phyloP scores from a whole-genome alignment of 2,329 filamentous ascomycete species.

The Metarhizium robertsii region DNA sequence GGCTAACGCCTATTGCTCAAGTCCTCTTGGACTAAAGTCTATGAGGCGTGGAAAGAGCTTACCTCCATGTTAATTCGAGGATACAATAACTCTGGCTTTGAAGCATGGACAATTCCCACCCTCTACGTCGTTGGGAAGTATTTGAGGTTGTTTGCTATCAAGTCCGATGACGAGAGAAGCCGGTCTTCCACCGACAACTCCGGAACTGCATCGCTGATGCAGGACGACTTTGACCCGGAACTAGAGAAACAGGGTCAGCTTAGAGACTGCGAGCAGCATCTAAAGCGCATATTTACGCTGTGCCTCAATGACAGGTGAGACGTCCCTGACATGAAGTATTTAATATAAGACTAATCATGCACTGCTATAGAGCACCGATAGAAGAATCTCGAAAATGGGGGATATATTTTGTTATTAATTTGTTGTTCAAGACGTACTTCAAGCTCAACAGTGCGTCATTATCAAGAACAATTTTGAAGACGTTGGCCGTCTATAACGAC shows the following conservation, averaged over 20 bases:
- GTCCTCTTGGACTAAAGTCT: slow-evolving; percentile 73
- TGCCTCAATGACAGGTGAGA: slow-evolving; percentile 80
- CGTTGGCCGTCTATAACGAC: slow-evolving; percentile 62
- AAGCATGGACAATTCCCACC: slow-evolving; percentile 87
- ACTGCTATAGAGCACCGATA: slow-evolving; percentile 55
- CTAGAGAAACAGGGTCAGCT: slow-evolving; percentile 73
- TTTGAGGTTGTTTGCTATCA: slow-evolving; percentile 79
- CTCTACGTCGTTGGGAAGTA: slow-evolving; percentile 84
- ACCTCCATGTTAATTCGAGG: slow-evolving; percentile 69
- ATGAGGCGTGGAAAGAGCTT: slow-evolving; percentile 82
- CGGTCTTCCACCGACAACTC: slow-evolving; percentile 26
- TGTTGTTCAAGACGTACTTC: slow-evolving; percentile 98
- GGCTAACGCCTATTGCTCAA: slow-evolving; percentile 12
- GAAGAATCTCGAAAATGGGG: slow-evolving; percentile 96
- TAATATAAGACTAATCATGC: slow-evolving; percentile 1
- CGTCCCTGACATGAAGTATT: no score
- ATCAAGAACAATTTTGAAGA: slow-evolving; percentile 81
- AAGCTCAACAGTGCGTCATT: slow-evolving; percentile 85
- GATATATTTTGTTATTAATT: slow-evolving; percentile 87
- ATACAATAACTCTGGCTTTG: slow-evolving; percentile 66
- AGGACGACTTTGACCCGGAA: slow-evolving; percentile 76
- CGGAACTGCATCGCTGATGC: slow-evolving; percentile 40
- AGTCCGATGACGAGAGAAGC: slow-evolving; percentile 65
- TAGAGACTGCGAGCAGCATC: slow-evolving; percentile 80
- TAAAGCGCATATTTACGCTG: slow-evolving; percentile 86